These are phyloP conservation scores for Lasiosphaeria hispida DNA, from an alignment of 495 filamentous ascomycete species.

Conservation along the genomic window DNA sequence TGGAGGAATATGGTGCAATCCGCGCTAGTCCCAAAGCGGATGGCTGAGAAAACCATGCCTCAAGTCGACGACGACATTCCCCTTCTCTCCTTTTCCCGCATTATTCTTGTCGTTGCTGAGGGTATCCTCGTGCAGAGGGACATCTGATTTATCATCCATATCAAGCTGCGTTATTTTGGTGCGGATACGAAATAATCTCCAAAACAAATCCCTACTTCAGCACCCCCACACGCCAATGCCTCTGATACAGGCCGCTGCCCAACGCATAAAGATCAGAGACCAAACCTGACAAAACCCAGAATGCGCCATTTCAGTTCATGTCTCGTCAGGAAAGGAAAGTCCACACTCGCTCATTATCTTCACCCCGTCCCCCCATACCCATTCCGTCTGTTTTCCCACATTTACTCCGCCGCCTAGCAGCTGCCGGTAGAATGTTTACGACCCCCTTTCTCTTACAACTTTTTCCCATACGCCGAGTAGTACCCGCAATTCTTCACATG, in stretches of 20 bases:
- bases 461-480: slow-evolving; percentile 56
- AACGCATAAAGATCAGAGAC: too few species aligned
- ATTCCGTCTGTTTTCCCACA: too few species aligned
- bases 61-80: slow-evolving; percentile 23
- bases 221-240: too few species aligned
- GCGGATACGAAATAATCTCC: too few species aligned
- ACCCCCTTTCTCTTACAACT: slow-evolving; percentile 28
- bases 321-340: too few species aligned
- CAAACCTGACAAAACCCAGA: too few species aligned
- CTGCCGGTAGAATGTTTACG: too few species aligned
- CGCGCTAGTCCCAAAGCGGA: slow-evolving; percentile 31
- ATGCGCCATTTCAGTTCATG: too few species aligned
- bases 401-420: background rate
- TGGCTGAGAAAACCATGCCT: slow-evolving; percentile 16
- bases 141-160: background rate
- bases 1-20: slow-evolving; percentile 35
- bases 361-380: too few species aligned
- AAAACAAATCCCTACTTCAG: too few species aligned
- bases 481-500: slow-evolving; percentile 67
- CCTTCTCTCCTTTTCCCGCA: slow-evolving; percentile 3
- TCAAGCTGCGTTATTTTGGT: background rate
- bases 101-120: slow-evolving; percentile 6
- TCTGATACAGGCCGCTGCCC: too few species aligned
- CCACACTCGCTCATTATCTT: too few species aligned
- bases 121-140: background rate